Conservation (phyloP, 2,329 filamentous ascomycete genomes). For the Chrysoporthe cubensis region DNA sequence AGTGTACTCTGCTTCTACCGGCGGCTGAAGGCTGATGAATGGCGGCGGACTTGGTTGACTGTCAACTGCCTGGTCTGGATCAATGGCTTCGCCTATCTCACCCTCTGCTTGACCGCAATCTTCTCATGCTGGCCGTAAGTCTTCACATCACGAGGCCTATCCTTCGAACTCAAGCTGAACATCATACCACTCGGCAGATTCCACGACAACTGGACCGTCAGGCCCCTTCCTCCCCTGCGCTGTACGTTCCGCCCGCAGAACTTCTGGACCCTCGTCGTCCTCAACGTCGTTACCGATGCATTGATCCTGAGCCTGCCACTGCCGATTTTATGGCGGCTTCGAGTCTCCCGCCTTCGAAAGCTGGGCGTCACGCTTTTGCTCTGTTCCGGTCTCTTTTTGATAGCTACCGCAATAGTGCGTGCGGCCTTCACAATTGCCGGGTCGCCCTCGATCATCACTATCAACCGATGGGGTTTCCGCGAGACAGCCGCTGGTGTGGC, state of each 20-base stretch:
- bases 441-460: conserved; percentile 34
- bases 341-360: conserved; percentile 28
- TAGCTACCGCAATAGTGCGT: conserved; percentile 34
- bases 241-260: conserved; percentile 25
- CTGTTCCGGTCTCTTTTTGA: conserved; percentile 36
- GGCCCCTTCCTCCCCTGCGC: conserved; percentile 29
- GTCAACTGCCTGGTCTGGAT: conserved; percentile 31
- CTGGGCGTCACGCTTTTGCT: conserved; percentile 31
- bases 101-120: conserved; percentile 23
- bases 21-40: conserved; percentile 33
- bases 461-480: conserved; percentile 33
- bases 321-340: conserved; percentile 34
- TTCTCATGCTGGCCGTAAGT: conserved; percentile 22
- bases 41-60: conserved; percentile 23
- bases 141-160: accelerated
- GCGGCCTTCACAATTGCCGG: conserved; percentile 32
- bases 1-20: conserved; percentile 36
- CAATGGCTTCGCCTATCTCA: conserved; percentile 30
- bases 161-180: not conserved
- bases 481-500: conserved; percentile 34
- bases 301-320: conserved; percentile 35
- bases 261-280: conserved; percentile 27
- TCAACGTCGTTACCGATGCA: conserved; percentile 35
- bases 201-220: conserved; percentile 34
- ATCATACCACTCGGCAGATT: not conserved